Base-by-base conservation (phyloP, 2,329 filamentous ascomycete species). In the Simplicillium sp. region DNA sequence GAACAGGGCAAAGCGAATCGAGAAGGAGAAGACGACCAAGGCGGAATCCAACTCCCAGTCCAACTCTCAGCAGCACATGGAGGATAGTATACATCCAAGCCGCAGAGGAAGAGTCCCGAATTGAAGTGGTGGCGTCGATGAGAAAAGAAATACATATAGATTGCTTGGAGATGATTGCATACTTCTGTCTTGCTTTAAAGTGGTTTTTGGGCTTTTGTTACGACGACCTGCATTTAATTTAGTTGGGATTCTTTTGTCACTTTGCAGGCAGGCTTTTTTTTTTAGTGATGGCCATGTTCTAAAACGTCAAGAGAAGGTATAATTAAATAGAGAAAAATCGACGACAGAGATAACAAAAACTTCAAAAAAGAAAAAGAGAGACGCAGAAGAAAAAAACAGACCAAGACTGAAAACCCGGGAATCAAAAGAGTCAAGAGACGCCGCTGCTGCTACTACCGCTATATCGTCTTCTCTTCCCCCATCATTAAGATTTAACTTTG, bases 41-140 rank as follows among this genome's bases (percentile, higher is more conserved):
- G 46, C 48, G 5, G 54, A 45, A 29, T 46, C 42, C 40, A 50
- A 53, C n/a, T 49, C 44, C 16, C 46, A 45, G 36, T 39, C 32
- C 11, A 46, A 54, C 44, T 47, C 50, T 42, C 42, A 52, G 42
- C 49, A 51, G 43, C 48, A 50, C 41, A 51, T 57, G 44, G 58
- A 61, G 34, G 58, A 59, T 34, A 57, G 56, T 42, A 67, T 77
- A 36, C 74, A 77, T 47, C 73, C 74, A 3, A 76, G 72, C 47
- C 66, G 73, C 20, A 56, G 68, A 42, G 67, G 50, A 8, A 50
- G 52, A 34, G 46, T 59, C 29, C 54, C 55, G 38, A 43, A 40
- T 3, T 17, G 39, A 7, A 41, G 37, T 43, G 34, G 34, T 25
- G 20, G 9, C 20, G 9, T 25, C 6, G 20, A 25, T 9, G 20